Conservation (phyloP, 192 early-diverging fungal genomes). For the Umbelopsis sp. region DNA sequence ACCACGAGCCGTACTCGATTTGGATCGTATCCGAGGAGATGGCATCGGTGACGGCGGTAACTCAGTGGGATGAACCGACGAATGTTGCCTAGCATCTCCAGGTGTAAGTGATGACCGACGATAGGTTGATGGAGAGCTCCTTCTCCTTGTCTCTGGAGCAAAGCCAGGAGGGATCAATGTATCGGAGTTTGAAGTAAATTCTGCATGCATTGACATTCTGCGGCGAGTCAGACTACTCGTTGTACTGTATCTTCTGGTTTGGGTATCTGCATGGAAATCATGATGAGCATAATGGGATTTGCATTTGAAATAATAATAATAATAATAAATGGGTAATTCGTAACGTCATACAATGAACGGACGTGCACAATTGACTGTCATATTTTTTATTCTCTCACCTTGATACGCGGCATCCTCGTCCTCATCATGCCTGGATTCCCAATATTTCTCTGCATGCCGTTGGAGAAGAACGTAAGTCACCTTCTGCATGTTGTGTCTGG, state of each 20-base stretch:
- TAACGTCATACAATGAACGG: no score
- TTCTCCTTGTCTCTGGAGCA: not conserved
- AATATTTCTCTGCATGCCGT: constrained; percentile 39
- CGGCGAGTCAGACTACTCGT: not conserved
- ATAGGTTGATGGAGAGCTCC: constrained; percentile 6
- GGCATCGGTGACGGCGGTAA: constrained; percentile 4
- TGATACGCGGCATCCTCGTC: constrained; percentile 21
- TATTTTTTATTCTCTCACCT: not conserved
- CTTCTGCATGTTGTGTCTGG: constrained; percentile 45
- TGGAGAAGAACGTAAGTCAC: constrained; percentile 38
- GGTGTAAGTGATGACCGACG: not conserved
- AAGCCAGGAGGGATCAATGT: not conserved
- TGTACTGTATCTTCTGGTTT: not conserved
- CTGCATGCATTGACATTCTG: constrained; percentile 12
- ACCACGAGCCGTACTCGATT: not conserved
- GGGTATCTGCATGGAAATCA: not conserved
- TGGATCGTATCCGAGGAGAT: constrained; percentile 6
- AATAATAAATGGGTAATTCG: no score
- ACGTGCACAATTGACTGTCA: not conserved
- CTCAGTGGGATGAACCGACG: not conserved
- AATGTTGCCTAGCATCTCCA: not conserved
- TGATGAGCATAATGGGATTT: no score
- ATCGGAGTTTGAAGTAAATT: not conserved
- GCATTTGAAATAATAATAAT: no score
- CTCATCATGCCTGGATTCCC: constrained; percentile 38